phyloP scores from a whole-genome alignment of 2,329 filamentous ascomycete species.

The Pezicula radicicola region DNA sequence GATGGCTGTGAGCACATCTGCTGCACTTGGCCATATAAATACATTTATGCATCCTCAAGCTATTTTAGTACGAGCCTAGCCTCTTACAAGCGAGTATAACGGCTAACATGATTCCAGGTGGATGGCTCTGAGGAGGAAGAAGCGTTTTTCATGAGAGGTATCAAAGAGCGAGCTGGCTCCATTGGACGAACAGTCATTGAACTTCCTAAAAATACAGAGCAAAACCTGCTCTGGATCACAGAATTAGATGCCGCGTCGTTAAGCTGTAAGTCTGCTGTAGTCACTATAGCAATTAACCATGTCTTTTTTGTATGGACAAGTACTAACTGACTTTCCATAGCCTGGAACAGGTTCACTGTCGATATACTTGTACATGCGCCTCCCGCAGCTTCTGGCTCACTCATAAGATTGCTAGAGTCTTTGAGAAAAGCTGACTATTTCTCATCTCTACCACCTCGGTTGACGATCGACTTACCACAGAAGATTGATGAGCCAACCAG shows the following conservation, averaged over 20 bases:
- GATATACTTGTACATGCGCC: slow-evolving; percentile 83
- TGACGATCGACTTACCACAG: slow-evolving; percentile 81
- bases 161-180: slow-evolving; percentile 51
- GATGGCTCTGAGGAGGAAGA: slow-evolving; percentile 69
- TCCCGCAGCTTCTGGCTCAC: slow-evolving; percentile 65
- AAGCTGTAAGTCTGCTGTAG: slow-evolving; percentile 43
- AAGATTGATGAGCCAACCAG: slow-evolving; percentile 64
- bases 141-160: slow-evolving; percentile 58
- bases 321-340: slow-evolving; percentile 35
- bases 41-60: slow-evolving; percentile 75
- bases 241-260: slow-evolving; percentile 73
- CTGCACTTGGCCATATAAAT: slow-evolving; percentile 71
- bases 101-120: slow-evolving; percentile 47
- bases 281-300: neutral
- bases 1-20: slow-evolving; percentile 60
- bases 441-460: slow-evolving; percentile 63
- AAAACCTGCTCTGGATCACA: slow-evolving; percentile 72
- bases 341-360: slow-evolving; percentile 74
- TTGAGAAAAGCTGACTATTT: slow-evolving; percentile 74
- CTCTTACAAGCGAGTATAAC: neutral
- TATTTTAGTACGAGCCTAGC: slow-evolving; percentile 16
- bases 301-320: neutral
- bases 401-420: slow-evolving; percentile 75
- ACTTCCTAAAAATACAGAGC: slow-evolving; percentile 61
- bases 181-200: slow-evolving; percentile 67